phyloP scores from a whole-genome alignment of 73 alveolate genomes.

The Paramecium primaurelia region DNA sequence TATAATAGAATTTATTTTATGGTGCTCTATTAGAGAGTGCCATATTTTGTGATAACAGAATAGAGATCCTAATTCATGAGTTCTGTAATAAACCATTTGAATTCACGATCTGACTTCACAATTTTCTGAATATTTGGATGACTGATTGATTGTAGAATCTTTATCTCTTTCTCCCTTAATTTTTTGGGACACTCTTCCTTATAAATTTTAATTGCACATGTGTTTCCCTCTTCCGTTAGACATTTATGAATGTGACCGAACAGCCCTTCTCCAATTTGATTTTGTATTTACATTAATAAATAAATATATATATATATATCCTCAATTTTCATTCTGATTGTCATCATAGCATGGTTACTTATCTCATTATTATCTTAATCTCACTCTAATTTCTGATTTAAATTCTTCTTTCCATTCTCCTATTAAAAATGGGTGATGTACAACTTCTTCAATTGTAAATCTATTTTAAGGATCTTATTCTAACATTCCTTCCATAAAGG shows the following conservation, averaged over 20 bases:
- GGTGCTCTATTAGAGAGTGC: not conserved
- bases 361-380: not conserved
- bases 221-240: not conserved
- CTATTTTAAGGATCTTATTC: not conserved
- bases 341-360: not conserved
- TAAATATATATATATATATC: not conserved
- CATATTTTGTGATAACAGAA: not conserved
- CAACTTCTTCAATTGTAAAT: not conserved
- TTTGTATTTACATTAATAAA: not conserved
- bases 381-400: not conserved
- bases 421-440: not conserved
- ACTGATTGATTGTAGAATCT: not conserved
- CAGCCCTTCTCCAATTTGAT: constrained; percentile 5
- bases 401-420: not conserved
- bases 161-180: not conserved
- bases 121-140: not conserved
- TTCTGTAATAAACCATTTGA: not conserved
- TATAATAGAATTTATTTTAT: not conserved
- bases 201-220: not conserved
- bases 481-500: not conserved
- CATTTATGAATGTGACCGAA: not conserved
- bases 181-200: not conserved
- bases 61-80: not conserved
- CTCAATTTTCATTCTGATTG: not conserved
- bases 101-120: not conserved